A percentile compares a stretch with the other conserved stretches of the same genome.
Evolutionary conservation across 257 asterid species (phyloP).

Genomic region (Penstemon eatonii): DNA sequence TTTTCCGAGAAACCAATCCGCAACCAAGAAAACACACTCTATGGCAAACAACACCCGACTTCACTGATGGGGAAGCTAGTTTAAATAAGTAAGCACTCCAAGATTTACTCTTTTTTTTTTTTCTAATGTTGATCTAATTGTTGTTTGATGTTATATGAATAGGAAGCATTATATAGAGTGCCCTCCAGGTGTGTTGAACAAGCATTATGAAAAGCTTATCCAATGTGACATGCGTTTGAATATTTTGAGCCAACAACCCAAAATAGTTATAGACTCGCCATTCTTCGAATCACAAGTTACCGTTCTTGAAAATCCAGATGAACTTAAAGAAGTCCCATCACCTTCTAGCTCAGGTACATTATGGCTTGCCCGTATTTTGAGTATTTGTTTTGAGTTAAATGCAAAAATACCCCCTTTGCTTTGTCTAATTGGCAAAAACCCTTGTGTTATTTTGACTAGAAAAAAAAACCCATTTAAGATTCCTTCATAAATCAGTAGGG

Average conservation of each 20-base stretch:
- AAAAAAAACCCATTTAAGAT: no score
- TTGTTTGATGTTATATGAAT: constrained; percentile 30
- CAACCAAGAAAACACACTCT: constrained; percentile 85
- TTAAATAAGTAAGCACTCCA: constrained; percentile 44
- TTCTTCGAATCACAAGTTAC: constrained; percentile 53
- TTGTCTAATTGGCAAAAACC: no score
- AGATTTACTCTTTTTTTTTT: background rate
- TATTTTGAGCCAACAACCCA: constrained; percentile 62
- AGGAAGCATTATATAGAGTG: constrained; percentile 73
- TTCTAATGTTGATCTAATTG: constrained; percentile 14
- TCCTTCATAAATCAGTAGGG: no score
- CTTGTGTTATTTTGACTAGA: no score
- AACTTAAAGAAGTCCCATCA: constrained; percentile 41
- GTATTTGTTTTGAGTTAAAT: background rate
- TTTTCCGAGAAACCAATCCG: constrained; percentile 75
- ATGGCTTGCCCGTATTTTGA: constrained; percentile 9
- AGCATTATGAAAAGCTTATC: constrained; percentile 79
- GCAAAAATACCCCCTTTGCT: background rate
- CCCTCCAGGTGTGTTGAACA: constrained; percentile 65
- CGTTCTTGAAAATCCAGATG: constrained; percentile 43
- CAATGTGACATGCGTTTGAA: constrained; percentile 65
- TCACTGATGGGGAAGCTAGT: constrained; percentile 83
- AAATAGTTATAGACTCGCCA: constrained; percentile 47
- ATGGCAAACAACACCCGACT: constrained; percentile 74
- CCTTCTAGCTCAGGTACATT: constrained; percentile 62